Conservation (phyloP, 805 yeast genomes). For the Candida khao-thaluensis region DNA sequence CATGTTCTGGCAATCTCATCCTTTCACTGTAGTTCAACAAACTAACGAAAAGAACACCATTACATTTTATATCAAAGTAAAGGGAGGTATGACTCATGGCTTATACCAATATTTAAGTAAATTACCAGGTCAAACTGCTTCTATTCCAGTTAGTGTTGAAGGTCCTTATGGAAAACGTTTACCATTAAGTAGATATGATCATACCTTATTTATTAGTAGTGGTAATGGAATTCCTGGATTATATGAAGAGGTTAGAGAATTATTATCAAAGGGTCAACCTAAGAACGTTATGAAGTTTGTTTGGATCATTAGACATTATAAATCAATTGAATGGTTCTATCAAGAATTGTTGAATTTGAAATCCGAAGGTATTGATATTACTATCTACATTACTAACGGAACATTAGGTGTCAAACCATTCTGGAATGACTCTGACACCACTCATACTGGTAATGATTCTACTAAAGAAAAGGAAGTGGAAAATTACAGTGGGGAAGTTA, state of each 20-base stretch:
- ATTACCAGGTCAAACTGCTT: constrained; percentile 32
- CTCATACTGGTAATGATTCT: background rate
- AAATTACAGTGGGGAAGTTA: background rate
- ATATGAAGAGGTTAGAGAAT: constrained; percentile 30
- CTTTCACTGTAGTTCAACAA: constrained; percentile 37
- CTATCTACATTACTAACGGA: constrained; percentile 41
- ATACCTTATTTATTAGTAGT: constrained; percentile 31
- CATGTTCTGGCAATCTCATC: constrained; percentile 48
- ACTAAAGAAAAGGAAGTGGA: background rate
- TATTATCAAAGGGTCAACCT: constrained; percentile 18
- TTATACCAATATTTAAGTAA: constrained; percentile 31
- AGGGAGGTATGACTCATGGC: constrained; percentile 40
- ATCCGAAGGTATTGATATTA: constrained; percentile 32
- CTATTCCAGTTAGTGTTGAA: constrained; percentile 33
- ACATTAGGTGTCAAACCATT: constrained; percentile 12
- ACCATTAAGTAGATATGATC: constrained; percentile 32
- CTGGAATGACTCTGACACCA: constrained; percentile 15
- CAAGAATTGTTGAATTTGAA: constrained; percentile 34
- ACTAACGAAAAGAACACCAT: constrained; percentile 35
- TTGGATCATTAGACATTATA: constrained; percentile 43
- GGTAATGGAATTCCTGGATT: constrained; percentile 45
- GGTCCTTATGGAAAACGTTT: constrained; percentile 40
- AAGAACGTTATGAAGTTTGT: constrained; percentile 23
- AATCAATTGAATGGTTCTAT: constrained; percentile 40
- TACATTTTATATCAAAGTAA: constrained; percentile 46